These are phyloP conservation scores for Talaromyces sp. DNA, from an alignment of 2,329 filamentous ascomycete species.

Conservation along the genomic window DNA sequence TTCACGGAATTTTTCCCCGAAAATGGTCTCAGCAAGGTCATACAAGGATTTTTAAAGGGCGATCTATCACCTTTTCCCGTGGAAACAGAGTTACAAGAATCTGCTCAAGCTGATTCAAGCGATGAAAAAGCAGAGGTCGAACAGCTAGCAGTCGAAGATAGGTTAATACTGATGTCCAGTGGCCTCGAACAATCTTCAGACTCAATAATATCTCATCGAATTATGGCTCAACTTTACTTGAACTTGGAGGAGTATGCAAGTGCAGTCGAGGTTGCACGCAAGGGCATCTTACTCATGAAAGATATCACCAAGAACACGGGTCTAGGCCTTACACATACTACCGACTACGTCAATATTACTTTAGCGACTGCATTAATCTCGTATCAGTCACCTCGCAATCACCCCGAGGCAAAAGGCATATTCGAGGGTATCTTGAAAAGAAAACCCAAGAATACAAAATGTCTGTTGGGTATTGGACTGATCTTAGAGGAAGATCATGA, in stretches of 20 bases:
- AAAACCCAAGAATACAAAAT: slow-evolving; percentile 72
- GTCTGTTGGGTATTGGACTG: slow-evolving; percentile 83
- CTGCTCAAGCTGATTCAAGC: slow-evolving; percentile 49
- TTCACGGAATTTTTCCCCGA: slow-evolving; percentile 83
- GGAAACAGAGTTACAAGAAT: slow-evolving; percentile 45
- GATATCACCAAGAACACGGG: slow-evolving; percentile 65
- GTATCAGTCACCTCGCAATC: slow-evolving; percentile 84
- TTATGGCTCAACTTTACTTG: slow-evolving; percentile 80
- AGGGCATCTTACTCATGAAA: slow-evolving; percentile 61
- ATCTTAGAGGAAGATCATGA: slow-evolving; percentile 94
- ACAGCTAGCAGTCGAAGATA: slow-evolving; percentile 70
- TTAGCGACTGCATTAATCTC: slow-evolving; percentile 87
- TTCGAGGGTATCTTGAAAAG: slow-evolving; percentile 78
- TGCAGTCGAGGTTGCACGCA: slow-evolving; percentile 74
- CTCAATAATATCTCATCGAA: slow-evolving; percentile 77
- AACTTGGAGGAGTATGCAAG: slow-evolving; percentile 81
- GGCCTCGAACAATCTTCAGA: slow-evolving; percentile 61
- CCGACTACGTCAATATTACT: slow-evolving; percentile 70
- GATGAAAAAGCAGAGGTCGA: slow-evolving; percentile 31
- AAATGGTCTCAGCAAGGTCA: slow-evolving; percentile 74
- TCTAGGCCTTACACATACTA: slow-evolving; percentile 63
- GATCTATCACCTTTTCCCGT: slow-evolving; percentile 76
- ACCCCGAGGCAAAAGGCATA: slow-evolving; percentile 79
- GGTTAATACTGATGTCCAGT: slow-evolving; percentile 75
- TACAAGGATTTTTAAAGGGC: slow-evolving; percentile 79